These are phyloP conservation scores for Halenospora varia DNA, from an alignment of 495 filamentous ascomycete genomes.

Conservation along the genomic window DNA sequence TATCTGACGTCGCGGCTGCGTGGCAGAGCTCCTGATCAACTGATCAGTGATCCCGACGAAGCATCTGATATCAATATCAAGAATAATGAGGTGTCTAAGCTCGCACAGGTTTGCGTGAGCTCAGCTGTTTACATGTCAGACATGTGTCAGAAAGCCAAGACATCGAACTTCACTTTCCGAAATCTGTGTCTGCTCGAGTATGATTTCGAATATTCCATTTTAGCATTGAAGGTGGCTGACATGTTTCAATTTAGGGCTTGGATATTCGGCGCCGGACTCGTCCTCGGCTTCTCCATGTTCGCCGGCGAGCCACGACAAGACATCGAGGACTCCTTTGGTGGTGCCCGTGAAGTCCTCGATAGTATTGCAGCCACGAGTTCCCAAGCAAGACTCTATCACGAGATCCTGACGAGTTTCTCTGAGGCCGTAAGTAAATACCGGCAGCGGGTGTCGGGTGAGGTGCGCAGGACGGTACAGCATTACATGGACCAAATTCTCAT, in stretches of 20 bases:
- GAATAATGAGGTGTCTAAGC: neutral
- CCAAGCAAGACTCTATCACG: constrained; percentile 14
- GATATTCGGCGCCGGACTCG: constrained; percentile 15
- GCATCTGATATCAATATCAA: neutral
- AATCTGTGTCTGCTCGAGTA: constrained; percentile 6
- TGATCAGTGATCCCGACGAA: neutral
- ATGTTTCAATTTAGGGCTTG: constrained; percentile 7
- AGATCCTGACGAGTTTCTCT: constrained; percentile 14
- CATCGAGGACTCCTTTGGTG: constrained; percentile 7
- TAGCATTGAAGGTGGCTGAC: neutral
- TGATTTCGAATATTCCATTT: neutral
- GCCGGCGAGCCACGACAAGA: constrained; percentile 6
- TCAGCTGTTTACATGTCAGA: constrained; percentile 8
- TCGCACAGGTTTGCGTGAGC: neutral
- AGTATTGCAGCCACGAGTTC: constrained; percentile 8
- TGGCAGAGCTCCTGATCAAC: no score
- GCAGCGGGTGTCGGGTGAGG: neutral
- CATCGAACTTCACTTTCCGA: constrained; percentile 2
- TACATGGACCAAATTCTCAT: neutral
- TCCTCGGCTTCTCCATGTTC: constrained; percentile 18
- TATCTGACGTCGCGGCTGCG: constrained; percentile 2
- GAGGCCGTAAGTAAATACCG: constrained; percentile 12
- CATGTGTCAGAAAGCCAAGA: constrained; percentile 6
- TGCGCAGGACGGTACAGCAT: neutral
- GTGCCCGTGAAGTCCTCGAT: constrained; percentile 9